These are phyloP conservation scores for Xylaria longipes DNA, from an alignment of 495 filamentous ascomycete species.

Conservation along the genomic window DNA sequence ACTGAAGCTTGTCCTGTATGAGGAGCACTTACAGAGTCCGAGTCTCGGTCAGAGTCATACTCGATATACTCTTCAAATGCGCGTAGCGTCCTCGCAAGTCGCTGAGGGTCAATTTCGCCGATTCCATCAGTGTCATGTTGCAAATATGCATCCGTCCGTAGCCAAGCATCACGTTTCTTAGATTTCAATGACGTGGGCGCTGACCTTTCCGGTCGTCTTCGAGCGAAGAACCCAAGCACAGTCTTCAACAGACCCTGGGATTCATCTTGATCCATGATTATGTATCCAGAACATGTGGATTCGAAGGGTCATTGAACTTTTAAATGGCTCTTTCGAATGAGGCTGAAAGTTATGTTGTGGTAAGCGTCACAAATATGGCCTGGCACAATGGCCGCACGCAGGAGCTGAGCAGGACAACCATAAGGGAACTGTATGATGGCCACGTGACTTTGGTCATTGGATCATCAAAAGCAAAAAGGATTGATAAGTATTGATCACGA, in stretches of 20 bases:
- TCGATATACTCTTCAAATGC: conserved; percentile 41
- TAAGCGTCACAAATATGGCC: not conserved
- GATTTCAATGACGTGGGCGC: conserved; percentile 38
- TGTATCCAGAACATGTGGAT: not conserved
- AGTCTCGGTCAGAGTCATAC: not conserved
- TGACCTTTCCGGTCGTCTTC: conserved; percentile 42
- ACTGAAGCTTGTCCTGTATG: not conserved
- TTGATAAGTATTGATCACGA: no score
- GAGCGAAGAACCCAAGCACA: conserved; percentile 43
- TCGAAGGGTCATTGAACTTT: not conserved
- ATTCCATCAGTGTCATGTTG: conserved; percentile 37
- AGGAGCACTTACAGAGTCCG: not conserved
- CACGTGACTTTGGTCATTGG: no score
- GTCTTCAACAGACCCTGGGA: conserved; percentile 36
- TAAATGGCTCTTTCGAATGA: not conserved
- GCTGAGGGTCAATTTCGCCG: conserved; percentile 33
- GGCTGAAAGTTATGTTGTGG: not conserved
- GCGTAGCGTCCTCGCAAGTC: conserved; percentile 34
- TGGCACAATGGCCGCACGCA: not conserved
- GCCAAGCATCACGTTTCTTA: conserved; percentile 39
- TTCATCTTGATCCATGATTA: conserved; percentile 20
- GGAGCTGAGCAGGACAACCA: not conserved
- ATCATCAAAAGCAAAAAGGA: no score
- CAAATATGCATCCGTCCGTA: conserved; percentile 44
- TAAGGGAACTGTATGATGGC: not conserved